Conservation (phyloP, 352 stramenopile genomes). For the Phytopythium vexans region DNA sequence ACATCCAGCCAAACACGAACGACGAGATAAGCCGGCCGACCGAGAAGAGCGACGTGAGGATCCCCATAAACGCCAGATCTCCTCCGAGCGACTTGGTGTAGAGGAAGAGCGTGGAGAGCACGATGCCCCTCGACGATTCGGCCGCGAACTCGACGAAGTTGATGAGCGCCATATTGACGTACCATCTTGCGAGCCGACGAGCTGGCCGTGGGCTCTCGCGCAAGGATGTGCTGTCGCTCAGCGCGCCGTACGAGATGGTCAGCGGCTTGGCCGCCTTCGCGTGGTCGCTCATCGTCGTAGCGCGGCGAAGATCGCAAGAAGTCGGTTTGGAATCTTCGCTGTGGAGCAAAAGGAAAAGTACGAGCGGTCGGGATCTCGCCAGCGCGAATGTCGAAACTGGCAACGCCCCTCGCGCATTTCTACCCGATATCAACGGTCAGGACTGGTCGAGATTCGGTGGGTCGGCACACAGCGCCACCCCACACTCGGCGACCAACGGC, state of each 20-base stretch:
- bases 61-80: constrained; percentile 71
- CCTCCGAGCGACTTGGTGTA: constrained; percentile 82
- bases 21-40: constrained; percentile 81
- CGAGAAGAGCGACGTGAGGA: constrained; percentile 80
- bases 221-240: constrained; percentile 13
- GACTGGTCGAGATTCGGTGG: too few relatives aligned
- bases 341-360: too few relatives aligned
- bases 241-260: constrained; percentile 32
- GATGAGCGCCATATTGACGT: constrained; percentile 78
- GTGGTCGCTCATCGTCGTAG: too few relatives aligned
- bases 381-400: too few relatives aligned
- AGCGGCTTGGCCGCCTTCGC: constrained; percentile 6
- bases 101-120: constrained; percentile 80
- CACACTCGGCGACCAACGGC: too few relatives aligned
- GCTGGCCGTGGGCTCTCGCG: constrained; percentile 38
- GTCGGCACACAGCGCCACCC: too few relatives aligned
- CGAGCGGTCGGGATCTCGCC: too few relatives aligned
- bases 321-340: too few relatives aligned
- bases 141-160: constrained; percentile 85
- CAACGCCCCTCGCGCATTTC: too few relatives aligned
- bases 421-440: too few relatives aligned
- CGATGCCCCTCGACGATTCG: constrained; percentile 71
- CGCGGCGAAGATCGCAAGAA: too few relatives aligned
- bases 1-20: constrained; percentile 82
- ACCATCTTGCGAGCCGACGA: constrained; percentile 53